phyloP scores from a whole-genome alignment of 306 rosid genomes.

The Crataegus laevigata region DNA sequence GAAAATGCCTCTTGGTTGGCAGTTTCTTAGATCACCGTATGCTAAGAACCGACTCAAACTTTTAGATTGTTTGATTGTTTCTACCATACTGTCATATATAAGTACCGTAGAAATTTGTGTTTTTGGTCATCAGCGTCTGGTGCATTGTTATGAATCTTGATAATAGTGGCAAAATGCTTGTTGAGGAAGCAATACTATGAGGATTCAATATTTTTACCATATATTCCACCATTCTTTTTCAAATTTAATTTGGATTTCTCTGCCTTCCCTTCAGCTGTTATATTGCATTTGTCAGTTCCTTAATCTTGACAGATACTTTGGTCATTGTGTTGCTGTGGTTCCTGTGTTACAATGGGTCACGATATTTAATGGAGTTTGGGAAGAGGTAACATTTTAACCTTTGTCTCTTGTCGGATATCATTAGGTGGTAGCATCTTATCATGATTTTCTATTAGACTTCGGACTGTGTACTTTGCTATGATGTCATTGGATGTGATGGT shows the following conservation, averaged over 20 bases:
- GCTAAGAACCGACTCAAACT: background rate
- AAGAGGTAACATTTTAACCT: conserved; percentile 43
- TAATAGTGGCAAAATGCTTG: background rate
- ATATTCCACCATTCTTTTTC: background rate
- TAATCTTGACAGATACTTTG: conserved; percentile 46
- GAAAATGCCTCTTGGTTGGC: background rate
- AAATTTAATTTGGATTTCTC: background rate
- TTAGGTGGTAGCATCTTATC: background rate
- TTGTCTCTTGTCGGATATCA: background rate
- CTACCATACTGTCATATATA: background rate
- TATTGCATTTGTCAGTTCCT: conserved; percentile 37
- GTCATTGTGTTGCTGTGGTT: conserved; percentile 74
- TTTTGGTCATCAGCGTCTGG: background rate
- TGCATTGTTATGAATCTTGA: background rate
- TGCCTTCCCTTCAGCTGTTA: background rate
- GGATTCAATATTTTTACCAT: background rate
- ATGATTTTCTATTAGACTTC: background rate
- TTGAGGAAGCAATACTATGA: background rate
- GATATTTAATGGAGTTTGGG: conserved; percentile 39
- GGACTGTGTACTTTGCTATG: background rate
- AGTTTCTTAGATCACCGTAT: background rate
- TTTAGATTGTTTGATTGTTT: background rate
- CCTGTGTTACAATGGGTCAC: conserved; percentile 42
- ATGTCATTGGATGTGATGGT: background rate
- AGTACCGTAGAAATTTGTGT: background rate